Conservation (phyloP, 306 rosid species). For the Trifolium fragiferum region DNA sequence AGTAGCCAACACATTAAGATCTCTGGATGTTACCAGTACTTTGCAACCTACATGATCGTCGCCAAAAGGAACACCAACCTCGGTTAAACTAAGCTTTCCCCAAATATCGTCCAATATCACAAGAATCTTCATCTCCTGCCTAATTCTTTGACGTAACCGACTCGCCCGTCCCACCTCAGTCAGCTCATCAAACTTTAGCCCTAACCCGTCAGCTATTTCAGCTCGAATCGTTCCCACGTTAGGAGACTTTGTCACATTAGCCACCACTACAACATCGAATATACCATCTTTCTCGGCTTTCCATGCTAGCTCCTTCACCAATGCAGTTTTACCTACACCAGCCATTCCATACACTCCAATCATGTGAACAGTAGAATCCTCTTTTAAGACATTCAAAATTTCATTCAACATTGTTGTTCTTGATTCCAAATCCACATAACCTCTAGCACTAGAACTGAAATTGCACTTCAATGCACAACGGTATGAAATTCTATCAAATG, state of each 20-base stretch:
- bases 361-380: constrained; percentile 18
- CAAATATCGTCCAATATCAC: constrained; percentile 54
- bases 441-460: constrained; percentile 38
- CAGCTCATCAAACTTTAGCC: constrained; percentile 40
- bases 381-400: constrained; percentile 14
- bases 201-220: constrained; percentile 46
- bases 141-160: constrained; percentile 41
- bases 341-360: constrained; percentile 48
- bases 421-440: constrained; percentile 40
- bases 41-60: constrained; percentile 47
- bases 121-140: constrained; percentile 48
- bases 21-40: constrained; percentile 44
- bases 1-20: constrained; percentile 33
- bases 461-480: constrained; percentile 38
- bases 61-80: constrained; percentile 50
- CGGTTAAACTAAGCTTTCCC: constrained; percentile 41
- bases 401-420: constrained; percentile 32
- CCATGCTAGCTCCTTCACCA: constrained; percentile 45
- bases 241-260: constrained; percentile 17
- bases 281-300: constrained; percentile 27
- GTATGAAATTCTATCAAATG: constrained; percentile 36
- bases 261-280: constrained; percentile 42
- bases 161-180: constrained; percentile 37
- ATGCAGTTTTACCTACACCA: constrained; percentile 44
- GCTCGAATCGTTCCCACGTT: constrained; percentile 34